Conservation (phyloP, 2,329 filamentous ascomycete genomes). For the Colletotrichum sp. region DNA sequence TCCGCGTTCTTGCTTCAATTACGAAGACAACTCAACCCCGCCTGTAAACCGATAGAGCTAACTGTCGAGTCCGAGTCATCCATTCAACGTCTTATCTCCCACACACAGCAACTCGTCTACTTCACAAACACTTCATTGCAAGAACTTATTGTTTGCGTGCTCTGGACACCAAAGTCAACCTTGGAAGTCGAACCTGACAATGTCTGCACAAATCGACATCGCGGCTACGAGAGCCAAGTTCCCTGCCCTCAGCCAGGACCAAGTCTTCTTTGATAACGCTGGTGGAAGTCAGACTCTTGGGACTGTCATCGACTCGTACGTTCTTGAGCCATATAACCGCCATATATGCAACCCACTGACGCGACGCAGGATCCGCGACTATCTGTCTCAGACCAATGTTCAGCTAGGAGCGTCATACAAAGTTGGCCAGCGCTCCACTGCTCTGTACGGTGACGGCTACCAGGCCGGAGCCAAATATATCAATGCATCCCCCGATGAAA, state of each 20-base stretch:
- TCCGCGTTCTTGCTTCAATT: neutral
- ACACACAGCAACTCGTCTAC: neutral
- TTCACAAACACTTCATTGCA: neutral
- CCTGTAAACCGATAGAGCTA: neutral
- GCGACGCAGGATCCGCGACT: constrained; percentile 60
- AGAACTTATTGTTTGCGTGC: neutral
- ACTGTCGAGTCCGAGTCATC: neutral
- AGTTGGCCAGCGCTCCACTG: constrained; percentile 62
- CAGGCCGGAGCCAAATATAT: constrained; percentile 72
- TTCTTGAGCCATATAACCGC: constrained; percentile 5
- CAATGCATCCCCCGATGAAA: constrained; percentile 69
- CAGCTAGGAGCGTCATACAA: constrained; percentile 76
- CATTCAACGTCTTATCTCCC: neutral
- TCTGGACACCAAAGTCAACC: neutral
- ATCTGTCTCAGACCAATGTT: constrained; percentile 72
- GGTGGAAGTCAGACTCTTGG: constrained; percentile 75
- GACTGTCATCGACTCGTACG: constrained; percentile 69
- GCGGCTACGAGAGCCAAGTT: constrained; percentile 63
- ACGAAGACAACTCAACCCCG: neutral
- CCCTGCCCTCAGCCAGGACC: constrained; percentile 68
- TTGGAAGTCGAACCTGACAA: neutral
- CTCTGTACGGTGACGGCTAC: constrained; percentile 63
- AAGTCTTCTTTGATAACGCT: constrained; percentile 80
- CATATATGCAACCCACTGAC: neutral
- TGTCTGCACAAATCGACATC: constrained; percentile 44